These are phyloP conservation scores for Thalia dealbata DNA, from an alignment of 176 grass and related monocot genomes.

Conservation along the genomic window DNA sequence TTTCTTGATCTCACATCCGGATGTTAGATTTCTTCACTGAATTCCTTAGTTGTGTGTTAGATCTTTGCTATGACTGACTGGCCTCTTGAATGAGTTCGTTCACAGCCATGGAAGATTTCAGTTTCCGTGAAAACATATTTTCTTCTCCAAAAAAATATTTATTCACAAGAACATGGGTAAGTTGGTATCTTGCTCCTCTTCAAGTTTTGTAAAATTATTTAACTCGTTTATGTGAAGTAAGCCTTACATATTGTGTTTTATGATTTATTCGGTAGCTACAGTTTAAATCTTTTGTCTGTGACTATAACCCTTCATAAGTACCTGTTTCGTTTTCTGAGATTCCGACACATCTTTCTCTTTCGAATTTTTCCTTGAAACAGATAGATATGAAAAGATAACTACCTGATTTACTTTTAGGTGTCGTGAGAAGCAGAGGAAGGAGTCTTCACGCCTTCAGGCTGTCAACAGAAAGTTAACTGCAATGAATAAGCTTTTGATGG, in stretches of 20 bases:
- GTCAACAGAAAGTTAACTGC: slow-evolving; percentile 94
- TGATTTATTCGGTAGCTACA: neutral
- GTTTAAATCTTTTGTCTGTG: neutral
- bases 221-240: neutral
- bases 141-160: too few relatives aligned
- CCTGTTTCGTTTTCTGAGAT: neutral
- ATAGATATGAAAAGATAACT: neutral
- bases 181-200: too few relatives aligned
- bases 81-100: too few relatives aligned
- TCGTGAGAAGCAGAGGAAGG: slow-evolving; percentile 93
- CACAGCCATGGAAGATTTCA: too few relatives aligned
- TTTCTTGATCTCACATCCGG: neutral
- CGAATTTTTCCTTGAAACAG: neutral
- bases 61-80: too few relatives aligned
- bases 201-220: neutral
- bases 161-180: too few relatives aligned
- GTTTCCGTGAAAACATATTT: too few relatives aligned
- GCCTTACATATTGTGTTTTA: neutral
- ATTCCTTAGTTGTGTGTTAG: too few relatives aligned
- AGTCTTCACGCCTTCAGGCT: slow-evolving; percentile 80
- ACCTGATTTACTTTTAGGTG: slow-evolving; percentile 36
- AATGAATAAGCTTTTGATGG: slow-evolving; percentile 99
- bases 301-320: neutral
- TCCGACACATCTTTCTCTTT: neutral
- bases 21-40: neutral